phyloP scores from a whole-genome alignment of 169 alveolate species.

The Plasmodium gaboni region DNA sequence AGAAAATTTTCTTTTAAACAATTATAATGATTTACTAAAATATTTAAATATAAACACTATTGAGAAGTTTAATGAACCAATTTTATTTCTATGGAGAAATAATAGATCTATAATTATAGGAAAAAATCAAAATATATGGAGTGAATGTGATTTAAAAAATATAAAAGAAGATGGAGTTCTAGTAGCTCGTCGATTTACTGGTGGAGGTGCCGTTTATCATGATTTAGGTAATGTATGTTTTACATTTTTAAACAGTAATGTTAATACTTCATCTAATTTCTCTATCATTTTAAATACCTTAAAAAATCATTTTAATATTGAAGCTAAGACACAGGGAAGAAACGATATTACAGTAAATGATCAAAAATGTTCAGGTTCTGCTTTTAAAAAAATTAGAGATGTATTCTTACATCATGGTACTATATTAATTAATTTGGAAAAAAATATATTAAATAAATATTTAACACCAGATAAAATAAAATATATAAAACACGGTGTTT shows the following conservation, averaged over 20 bases:
- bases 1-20: constrained; percentile 79
- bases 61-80: constrained; percentile 81
- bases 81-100: constrained; percentile 94
- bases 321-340: constrained; percentile 91
- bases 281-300: constrained; percentile 86
- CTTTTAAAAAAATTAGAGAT: constrained; percentile 88
- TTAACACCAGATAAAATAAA: constrained; percentile 89
- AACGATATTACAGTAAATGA: constrained; percentile 91
- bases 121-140: constrained; percentile 94
- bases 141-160: constrained; percentile 92
- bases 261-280: constrained; percentile 86
- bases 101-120: constrained; percentile 94
- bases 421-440: constrained; percentile 86
- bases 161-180: constrained; percentile 89
- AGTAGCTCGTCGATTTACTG: constrained; percentile 94
- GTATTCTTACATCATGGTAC: constrained; percentile 95
- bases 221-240: constrained; percentile 92
- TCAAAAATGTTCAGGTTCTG: constrained; percentile 93
- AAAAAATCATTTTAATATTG: constrained; percentile 80
- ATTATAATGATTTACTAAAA: constrained; percentile 59
- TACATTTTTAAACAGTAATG: constrained; percentile 87
- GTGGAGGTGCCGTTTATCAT: constrained; percentile 98
- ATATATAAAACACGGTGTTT: constrained; percentile 86
- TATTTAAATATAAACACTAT: constrained; percentile 56
- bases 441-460: constrained; percentile 81